Percentiles rank a stretch among this genome's conserved stretches.
These are phyloP conservation scores for Fennellomyces sp. DNA, from an alignment of 371 early-diverging fungal species.

Conservation along the genomic window DNA sequence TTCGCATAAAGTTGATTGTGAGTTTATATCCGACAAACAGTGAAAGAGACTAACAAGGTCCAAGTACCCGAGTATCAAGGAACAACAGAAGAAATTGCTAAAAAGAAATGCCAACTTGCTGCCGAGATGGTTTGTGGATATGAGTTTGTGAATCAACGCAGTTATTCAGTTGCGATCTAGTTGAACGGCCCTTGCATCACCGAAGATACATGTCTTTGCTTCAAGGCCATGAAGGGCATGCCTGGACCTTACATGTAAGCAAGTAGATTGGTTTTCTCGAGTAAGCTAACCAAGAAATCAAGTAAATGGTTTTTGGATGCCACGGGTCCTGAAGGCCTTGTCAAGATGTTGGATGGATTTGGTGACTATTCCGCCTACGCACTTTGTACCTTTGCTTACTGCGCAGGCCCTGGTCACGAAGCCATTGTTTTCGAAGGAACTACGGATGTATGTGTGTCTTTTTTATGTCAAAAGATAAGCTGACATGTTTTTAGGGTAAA, in stretches of 20 bases:
- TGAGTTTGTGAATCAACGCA: background rate
- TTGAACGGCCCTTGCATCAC: constrained; percentile 85
- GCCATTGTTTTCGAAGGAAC: constrained; percentile 90
- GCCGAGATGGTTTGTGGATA: constrained; percentile 53
- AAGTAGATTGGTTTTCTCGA: background rate
- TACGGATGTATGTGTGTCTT: constrained; percentile 55
- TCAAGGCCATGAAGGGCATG: constrained; percentile 89
- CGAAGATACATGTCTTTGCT: constrained; percentile 95
- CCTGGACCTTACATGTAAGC: constrained; percentile 88
- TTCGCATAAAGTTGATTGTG: constrained; percentile 76
- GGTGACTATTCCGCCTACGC: constrained; percentile 87
- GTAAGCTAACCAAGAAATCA: constrained; percentile 12
- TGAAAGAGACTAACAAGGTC: no score
- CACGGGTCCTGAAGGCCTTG: constrained; percentile 80
- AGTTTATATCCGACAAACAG: constrained; percentile 40
- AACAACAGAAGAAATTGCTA: constrained; percentile 71
- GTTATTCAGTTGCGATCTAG: constrained; percentile 25
- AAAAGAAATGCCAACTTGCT: constrained; percentile 80
- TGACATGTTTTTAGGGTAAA: constrained; percentile 58
- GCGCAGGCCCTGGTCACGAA: constrained; percentile 82
- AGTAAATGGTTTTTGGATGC: constrained; percentile 94
- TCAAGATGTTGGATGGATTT: constrained; percentile 86
- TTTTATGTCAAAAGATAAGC: background rate
- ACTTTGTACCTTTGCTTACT: constrained; percentile 90
- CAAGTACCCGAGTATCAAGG: constrained; percentile 95